phyloP scores from a whole-genome alignment of 1,284 basidiomycete genomes.

The Moesziomyces antarcticus region DNA sequence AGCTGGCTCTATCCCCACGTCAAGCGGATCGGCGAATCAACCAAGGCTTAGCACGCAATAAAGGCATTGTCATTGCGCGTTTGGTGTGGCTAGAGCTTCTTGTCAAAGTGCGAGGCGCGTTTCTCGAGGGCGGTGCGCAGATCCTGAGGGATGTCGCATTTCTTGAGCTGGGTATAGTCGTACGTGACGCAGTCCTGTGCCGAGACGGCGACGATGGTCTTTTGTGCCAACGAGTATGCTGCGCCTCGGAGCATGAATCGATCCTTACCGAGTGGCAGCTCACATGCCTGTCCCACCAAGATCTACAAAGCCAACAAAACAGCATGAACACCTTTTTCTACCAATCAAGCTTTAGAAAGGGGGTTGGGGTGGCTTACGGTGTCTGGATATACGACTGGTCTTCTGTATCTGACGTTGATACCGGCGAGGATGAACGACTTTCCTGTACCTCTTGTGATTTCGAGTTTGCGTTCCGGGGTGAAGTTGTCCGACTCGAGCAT shows the following conservation, averaged over 20 bases:
- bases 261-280: conserved; percentile 45
- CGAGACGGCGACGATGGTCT: conserved; percentile 49
- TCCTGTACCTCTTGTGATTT: conserved; percentile 47
- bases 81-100: conserved; percentile 16
- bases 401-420: conserved; percentile 57
- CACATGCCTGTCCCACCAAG: conserved; percentile 47
- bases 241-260: conserved; percentile 43
- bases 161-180: conserved; percentile 53
- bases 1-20: conserved; percentile 38
- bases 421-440: conserved; percentile 55
- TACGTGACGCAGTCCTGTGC: conserved; percentile 54
- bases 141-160: conserved; percentile 52
- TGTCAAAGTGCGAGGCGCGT: conserved; percentile 22
- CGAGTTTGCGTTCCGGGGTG: conserved; percentile 18
- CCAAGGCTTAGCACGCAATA: background rate
- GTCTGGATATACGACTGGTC: conserved; percentile 56
- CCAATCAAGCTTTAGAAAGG: background rate
- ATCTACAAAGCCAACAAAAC: conserved; percentile 17
- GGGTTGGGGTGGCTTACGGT: conserved; percentile 26
- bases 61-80: too few species aligned
- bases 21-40: conserved; percentile 14
- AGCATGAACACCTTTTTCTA: background rate
- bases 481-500: conserved; percentile 6
- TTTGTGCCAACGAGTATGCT: conserved; percentile 48
- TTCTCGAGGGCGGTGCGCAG: conserved; percentile 28